Percentiles rank a stretch among this genome's conserved stretches.
Evolutionary conservation across 768 basidiomycete species (phyloP).

Genomic region (Agrocybe praecox): DNA sequence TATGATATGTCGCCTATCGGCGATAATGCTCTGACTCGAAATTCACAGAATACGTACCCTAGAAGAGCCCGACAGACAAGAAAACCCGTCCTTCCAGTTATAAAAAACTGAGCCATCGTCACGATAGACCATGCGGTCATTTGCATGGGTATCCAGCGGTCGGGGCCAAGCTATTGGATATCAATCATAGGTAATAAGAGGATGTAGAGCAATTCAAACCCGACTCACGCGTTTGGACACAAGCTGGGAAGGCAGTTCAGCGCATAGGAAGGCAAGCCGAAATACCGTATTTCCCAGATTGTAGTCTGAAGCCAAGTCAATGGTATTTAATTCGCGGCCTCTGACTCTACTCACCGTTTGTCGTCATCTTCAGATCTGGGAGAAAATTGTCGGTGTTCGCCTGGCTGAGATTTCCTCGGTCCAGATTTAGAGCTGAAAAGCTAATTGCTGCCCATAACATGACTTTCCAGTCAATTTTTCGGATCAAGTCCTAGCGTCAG

Average conservation of each 20-base stretch:
- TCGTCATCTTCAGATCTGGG: constrained; percentile 55
- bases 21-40: too few species aligned
- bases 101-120: constrained; percentile 55
- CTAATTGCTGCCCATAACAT: constrained; percentile 57
- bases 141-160: constrained; percentile 65
- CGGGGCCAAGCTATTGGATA: constrained; percentile 51
- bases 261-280: constrained; percentile 50
- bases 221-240: constrained; percentile 58
- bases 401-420: constrained; percentile 54
- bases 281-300: constrained; percentile 60
- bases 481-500: constrained; percentile 40
- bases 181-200: too few species aligned
- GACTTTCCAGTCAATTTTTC: constrained; percentile 65
- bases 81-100: constrained; percentile 54
- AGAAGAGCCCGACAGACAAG: constrained; percentile 49
- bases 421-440: constrained; percentile 59
- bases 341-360: constrained; percentile 32
- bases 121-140: constrained; percentile 59
- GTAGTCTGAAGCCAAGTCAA: constrained; percentile 39
- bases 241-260: constrained; percentile 65
- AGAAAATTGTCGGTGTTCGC: constrained; percentile 64
- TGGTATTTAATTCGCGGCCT: not conserved
- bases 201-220: too few species aligned
- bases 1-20: too few species aligned
- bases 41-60: too few species aligned